Conservation (phyloP, 2,329 filamentous ascomycete genomes). For the Penicillium sp. region DNA sequence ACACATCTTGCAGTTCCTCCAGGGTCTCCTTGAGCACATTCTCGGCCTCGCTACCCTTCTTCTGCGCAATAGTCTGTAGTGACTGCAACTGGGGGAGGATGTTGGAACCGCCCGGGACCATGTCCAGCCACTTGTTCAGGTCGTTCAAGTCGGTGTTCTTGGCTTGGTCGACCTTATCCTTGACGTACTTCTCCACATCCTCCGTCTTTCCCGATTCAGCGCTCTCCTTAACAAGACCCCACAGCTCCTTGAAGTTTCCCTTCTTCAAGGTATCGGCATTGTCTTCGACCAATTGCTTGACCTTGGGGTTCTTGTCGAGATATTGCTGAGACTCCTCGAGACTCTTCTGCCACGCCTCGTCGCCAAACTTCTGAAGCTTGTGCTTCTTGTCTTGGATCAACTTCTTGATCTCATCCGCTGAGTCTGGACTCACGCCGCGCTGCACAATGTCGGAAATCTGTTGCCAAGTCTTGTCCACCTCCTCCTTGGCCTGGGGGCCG, state of each 20-base stretch:
- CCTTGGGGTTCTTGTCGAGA: constrained; percentile 70
- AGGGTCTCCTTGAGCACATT: constrained; percentile 63
- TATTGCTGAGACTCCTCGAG: constrained; percentile 66
- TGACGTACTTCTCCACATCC: constrained; percentile 58
- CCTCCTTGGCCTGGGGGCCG: constrained; percentile 71
- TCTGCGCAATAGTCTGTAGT: constrained; percentile 60
- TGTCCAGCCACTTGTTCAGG: constrained; percentile 60
- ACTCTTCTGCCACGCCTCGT: constrained; percentile 68
- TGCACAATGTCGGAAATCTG: constrained; percentile 62
- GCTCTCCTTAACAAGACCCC: constrained; percentile 58
- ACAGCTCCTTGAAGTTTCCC: constrained; percentile 61
- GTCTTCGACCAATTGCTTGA: constrained; percentile 67
- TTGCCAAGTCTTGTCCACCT: constrained; percentile 66
- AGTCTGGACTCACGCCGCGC: constrained; percentile 54
- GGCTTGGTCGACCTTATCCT: constrained; percentile 55
- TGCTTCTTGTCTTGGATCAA: constrained; percentile 66
- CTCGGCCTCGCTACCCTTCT: constrained; percentile 66
- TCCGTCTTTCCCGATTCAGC: constrained; percentile 58
- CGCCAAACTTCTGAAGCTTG: constrained; percentile 62
- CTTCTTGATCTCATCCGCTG: constrained; percentile 52
- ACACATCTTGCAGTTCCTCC: constrained; percentile 26
- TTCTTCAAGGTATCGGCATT: constrained; percentile 65
- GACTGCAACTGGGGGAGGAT: constrained; percentile 63
- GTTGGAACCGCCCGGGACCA: constrained; percentile 61
- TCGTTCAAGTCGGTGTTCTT: constrained; percentile 51